Base-by-base conservation (phyloP, 805 yeast genomes). In the Saturnispora quitensis region DNA sequence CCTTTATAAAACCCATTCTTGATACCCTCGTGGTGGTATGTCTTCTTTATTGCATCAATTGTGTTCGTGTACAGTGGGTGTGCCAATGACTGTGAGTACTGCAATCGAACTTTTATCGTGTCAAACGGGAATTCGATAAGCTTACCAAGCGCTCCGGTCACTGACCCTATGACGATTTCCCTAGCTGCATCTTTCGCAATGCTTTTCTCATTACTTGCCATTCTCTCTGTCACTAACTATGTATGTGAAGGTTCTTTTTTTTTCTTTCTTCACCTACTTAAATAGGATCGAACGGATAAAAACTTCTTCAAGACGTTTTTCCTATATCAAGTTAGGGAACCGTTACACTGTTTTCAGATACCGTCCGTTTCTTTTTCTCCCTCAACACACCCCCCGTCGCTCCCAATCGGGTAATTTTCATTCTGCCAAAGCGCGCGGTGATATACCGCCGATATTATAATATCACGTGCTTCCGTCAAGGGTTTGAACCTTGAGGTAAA, bases 81-180 rank as follows among this genome's bases (percentile, higher is more conserved):
- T 4, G 69, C 64, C 31, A 80, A 70, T 7, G 89, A 84, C 61
- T 87, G 93, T 1, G 89, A 78, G 51, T 67, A 68, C 62, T 85
- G 91, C 31, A 91, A 72, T 53, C 97, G 74, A 3, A 90, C 98
- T 67, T 90, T 90, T 44, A 89, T 76, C 0, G 97, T 91, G 61
- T 90, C 98, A 58, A 90, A 89, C 0, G 98, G 98, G 60, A 82
- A 90, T 66, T 90, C 98, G 13, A 90, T 77, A 31, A 85, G 59
- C 64, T 90, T 91, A 1, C 96, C 97, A 4, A 81, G 66, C 51
- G 88, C 84, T 15, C 98, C 98, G 0, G 97, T 78, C 1, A 77
- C 58, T 3, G 81, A 80, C 12, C 82, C 82, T 50, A 63, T 71
- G 2, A 70, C 58, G 22, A 78, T 65, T 55, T 78, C 82, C 52